A percentile compares a stretch with the other conserved stretches of the same genome.
Conservation (phyloP, 2,329 filamentous ascomycete species). For the Chrysoporthe deuterocubensis region DNA sequence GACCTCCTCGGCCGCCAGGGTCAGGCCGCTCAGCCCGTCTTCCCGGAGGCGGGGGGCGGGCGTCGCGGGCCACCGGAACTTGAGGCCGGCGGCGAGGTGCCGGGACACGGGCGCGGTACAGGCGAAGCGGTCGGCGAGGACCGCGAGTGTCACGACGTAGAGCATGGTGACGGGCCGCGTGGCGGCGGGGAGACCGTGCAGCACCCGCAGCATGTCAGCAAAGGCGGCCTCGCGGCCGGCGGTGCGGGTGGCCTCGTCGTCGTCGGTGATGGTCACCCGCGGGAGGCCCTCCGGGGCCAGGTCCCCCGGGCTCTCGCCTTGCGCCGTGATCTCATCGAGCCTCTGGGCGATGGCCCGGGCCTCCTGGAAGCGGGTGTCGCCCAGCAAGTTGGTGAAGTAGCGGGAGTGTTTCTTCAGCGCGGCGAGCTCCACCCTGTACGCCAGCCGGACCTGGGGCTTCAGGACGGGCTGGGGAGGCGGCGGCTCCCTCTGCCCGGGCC, state of each 20-base stretch:
- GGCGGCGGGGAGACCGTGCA: slow-evolving; percentile 61
- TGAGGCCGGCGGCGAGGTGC: slow-evolving; percentile 54
- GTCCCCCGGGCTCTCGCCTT: slow-evolving; percentile 52
- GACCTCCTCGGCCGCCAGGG: slow-evolving; percentile 62
- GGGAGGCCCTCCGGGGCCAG: slow-evolving; percentile 61
- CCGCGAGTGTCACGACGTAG: slow-evolving; percentile 68
- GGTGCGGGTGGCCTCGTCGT: slow-evolving; percentile 68
- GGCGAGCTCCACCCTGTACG: slow-evolving; percentile 64
- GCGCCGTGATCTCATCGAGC: slow-evolving; percentile 53
- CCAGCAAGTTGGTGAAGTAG: slow-evolving; percentile 72
- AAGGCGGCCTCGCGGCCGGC: slow-evolving; percentile 65
- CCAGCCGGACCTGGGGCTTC: slow-evolving; percentile 45
- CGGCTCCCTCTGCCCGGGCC: slow-evolving; percentile 30
- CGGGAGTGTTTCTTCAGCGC: slow-evolving; percentile 64
- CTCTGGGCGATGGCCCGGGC: slow-evolving; percentile 56
- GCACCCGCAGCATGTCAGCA: slow-evolving; percentile 67
- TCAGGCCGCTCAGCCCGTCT: slow-evolving; percentile 42
- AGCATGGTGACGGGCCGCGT: slow-evolving; percentile 56
- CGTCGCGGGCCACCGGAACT: slow-evolving; percentile 58
- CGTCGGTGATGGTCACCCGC: slow-evolving; percentile 65
- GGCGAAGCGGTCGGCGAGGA: slow-evolving; percentile 76
- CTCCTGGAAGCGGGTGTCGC: slow-evolving; percentile 67
- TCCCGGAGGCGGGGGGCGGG: slow-evolving; percentile 39
- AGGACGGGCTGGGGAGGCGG: slow-evolving; percentile 35
- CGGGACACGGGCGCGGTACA: slow-evolving; percentile 59